Evolutionary conservation across 805 yeast species (phyloP), one percentile per base, ranked within the genome.

Genomic region (Candida mattraensis): DNA sequence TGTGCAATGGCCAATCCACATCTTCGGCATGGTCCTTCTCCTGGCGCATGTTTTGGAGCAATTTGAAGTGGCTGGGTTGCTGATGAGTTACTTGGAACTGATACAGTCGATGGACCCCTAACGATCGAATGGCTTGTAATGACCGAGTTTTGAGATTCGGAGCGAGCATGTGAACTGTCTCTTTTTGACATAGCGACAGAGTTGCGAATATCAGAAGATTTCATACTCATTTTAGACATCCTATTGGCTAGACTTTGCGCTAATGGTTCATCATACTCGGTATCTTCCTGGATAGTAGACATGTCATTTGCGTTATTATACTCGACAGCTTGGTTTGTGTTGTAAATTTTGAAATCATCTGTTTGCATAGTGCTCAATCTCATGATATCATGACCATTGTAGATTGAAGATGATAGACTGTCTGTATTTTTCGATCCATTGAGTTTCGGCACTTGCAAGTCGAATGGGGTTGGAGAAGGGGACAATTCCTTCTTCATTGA

Each of bases 11-110:
- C 66, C 28, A 58, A 42, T 5, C 61, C 58, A 64, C 98, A 91
- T 21, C 73, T 69, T 39, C 97, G 77, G 58, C 98, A 91, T 11
- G 88, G 88, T 0, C 93, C 93, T 42, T 74, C 64, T 0, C 91
- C 93, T 0, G 88, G 74, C 4, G 73, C 68, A 37, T 60, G 61
- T 33, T 53, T 56, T 4, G 24, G 18, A 4, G 19, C 26, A n/a
- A n/a, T n/a, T n/a, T n/a, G n/a, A n/a, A n/a, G n/a, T n/a, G n/a
- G n/a, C n/a, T n/a, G n/a, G n/a, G n/a, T n/a, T n/a, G n/a, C n/a
- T n/a, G n/a, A n/a, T n/a, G n/a, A n/a, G n/a, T n/a, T n/a, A n/a
- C n/a, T n/a, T 5, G 15, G 17, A 3, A 15, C 21, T 14, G 32
- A 31, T 12, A 13, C 21, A 5, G 24, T 21, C 15, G 16, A 7